phyloP scores from a whole-genome alignment of 345 rosid species.

The Trapa incisa region DNA sequence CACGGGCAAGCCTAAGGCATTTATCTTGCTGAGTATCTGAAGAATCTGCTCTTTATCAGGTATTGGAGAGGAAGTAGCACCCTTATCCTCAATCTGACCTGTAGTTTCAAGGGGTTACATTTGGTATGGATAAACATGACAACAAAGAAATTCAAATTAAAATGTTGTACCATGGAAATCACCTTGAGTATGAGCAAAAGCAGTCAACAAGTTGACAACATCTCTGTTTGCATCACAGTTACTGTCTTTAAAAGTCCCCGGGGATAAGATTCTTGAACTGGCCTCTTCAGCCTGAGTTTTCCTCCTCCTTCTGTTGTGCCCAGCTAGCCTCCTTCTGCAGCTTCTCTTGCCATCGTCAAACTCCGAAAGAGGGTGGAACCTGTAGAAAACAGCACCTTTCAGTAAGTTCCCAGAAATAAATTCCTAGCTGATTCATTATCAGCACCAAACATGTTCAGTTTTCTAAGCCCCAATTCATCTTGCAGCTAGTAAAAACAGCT shows the following conservation, averaged over 20 bases:
- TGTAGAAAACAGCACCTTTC: constrained; percentile 11
- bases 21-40: constrained; percentile 70
- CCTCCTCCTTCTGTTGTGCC: constrained; percentile 67
- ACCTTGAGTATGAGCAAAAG: constrained; percentile 68
- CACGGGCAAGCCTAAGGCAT: constrained; percentile 61
- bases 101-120: constrained; percentile 1
- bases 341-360: constrained; percentile 87
- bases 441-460: no score
- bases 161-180: constrained; percentile 3
- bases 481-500: background rate
- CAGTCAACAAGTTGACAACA: constrained; percentile 54
- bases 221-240: constrained; percentile 33
- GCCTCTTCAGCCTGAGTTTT: constrained; percentile 73
- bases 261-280: constrained; percentile 35
- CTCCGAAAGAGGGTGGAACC: constrained; percentile 76
- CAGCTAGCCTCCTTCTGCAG: constrained; percentile 80
- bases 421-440: background rate
- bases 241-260: constrained; percentile 27
- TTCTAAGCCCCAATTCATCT: no score
- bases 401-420: background rate
- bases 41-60: constrained; percentile 65
- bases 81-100: constrained; percentile 48
- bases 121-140: constrained; percentile 8
- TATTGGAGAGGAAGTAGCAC: constrained; percentile 20
- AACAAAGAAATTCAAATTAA: background rate